phyloP scores from a whole-genome alignment of 164 flowering plant species.

The Nymphaea thermarum region DNA sequence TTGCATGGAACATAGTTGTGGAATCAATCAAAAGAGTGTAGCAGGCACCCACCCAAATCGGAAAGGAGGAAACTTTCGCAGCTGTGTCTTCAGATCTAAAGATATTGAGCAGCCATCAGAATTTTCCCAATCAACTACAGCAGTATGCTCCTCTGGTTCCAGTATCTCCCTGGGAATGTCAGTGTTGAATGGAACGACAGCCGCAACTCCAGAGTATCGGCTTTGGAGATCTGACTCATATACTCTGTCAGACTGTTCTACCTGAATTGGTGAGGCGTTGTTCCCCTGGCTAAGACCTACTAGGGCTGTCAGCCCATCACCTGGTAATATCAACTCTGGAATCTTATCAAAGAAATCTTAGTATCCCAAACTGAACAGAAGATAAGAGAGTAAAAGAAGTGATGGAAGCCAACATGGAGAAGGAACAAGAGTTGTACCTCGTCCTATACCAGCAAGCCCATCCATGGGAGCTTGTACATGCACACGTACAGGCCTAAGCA shows the following conservation, averaged over 20 bases:
- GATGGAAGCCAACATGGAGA: slow-evolving; percentile 81
- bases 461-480: slow-evolving; percentile 86
- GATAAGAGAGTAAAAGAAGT: slow-evolving; percentile 66
- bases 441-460: slow-evolving; percentile 97
- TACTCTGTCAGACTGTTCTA: slow-evolving; percentile 48
- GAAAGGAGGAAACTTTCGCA: slow-evolving; percentile 92
- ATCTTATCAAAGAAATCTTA: slow-evolving; percentile 62
- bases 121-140: slow-evolving; percentile 71
- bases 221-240: slow-evolving; percentile 39
- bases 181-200: slow-evolving; percentile 34
- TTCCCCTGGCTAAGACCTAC: slow-evolving; percentile 83
- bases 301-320: slow-evolving; percentile 91
- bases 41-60: slow-evolving; percentile 65
- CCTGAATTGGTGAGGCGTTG: slow-evolving; percentile 24
- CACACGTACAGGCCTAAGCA: slow-evolving; percentile 70
- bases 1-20: too few species aligned
- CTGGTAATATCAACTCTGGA: slow-evolving; percentile 61
- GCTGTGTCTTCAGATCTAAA: slow-evolving; percentile 87
- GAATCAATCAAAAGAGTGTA: too few species aligned
- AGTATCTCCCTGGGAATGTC: slow-evolving; percentile 50
- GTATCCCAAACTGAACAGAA: slow-evolving; percentile 81
- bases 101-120: slow-evolving; percentile 49
- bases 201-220: slow-evolving; percentile 33
- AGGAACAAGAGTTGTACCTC: slow-evolving; percentile 72
- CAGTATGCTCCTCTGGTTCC: slow-evolving; percentile 45